phyloP scores from a whole-genome alignment of 306 rosid species.

The Gastrolobium villosum region DNA sequence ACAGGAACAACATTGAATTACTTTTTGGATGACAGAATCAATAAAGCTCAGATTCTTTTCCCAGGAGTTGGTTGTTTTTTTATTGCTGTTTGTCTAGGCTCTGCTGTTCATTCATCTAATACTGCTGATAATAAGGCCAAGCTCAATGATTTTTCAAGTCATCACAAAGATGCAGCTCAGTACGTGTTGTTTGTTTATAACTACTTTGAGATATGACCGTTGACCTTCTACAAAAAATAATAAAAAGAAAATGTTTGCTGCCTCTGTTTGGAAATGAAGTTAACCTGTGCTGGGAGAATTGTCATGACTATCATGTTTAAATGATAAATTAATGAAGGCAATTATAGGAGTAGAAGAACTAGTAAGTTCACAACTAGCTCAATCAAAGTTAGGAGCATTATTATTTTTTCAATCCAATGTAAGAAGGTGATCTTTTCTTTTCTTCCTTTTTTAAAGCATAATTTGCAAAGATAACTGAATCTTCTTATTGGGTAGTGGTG shows the following conservation, averaged over 20 bases:
- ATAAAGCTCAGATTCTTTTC: conserved; percentile 85
- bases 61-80: conserved; percentile 94
- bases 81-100: conserved; percentile 86
- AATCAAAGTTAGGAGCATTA: neutral
- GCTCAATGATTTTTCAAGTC: conserved; percentile 55
- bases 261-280: conserved; percentile 2
- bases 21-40: conserved; percentile 85
- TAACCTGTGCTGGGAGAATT: neutral
- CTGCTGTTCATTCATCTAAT: conserved; percentile 89
- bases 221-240: neutral
- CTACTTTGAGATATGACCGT: neutral
- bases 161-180: conserved; percentile 52
- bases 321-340: neutral
- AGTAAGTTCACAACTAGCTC: neutral
- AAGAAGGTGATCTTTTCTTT: neutral
- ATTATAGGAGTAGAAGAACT: neutral
- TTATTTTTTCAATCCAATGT: neutral
- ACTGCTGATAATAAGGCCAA: conserved; percentile 79
- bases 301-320: neutral
- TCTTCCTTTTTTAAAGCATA: neutral
- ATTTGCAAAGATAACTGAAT: neutral
- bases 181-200: conserved; percentile 53
- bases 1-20: conserved; percentile 91
- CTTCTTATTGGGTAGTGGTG: neutral
- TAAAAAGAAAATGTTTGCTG: neutral